Conservation (phyloP, 495 filamentous ascomycete genomes). For the Penicillium canariense region DNA sequence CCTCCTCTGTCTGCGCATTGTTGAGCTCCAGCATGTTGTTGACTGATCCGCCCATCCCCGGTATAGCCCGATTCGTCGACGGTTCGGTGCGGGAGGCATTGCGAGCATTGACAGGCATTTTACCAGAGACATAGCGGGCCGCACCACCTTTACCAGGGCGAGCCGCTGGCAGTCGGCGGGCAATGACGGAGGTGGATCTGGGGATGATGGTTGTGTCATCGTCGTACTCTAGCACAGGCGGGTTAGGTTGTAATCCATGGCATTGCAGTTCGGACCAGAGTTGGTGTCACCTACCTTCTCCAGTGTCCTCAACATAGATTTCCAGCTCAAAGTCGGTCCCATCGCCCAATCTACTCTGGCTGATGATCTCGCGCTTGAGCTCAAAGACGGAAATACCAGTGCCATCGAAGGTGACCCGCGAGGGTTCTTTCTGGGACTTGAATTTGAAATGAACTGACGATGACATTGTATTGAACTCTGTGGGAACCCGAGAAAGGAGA, state of each 20-base stretch:
- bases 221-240: slow-evolving; percentile 70
- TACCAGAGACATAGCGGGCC: slow-evolving; percentile 93
- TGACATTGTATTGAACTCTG: slow-evolving; percentile 70
- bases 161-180: slow-evolving; percentile 77
- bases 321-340: slow-evolving; percentile 95
- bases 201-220: slow-evolving; percentile 96
- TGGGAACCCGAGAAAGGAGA: slow-evolving; percentile 26
- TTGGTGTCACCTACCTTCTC: slow-evolving; percentile 65
- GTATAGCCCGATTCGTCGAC: slow-evolving; percentile 46
- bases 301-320: slow-evolving; percentile 86
- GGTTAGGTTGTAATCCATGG: slow-evolving; percentile 9
- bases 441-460: slow-evolving; percentile 99
- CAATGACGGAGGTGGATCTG: slow-evolving; percentile 89
- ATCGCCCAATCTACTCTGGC: slow-evolving; percentile 88
- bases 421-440: slow-evolving; percentile 97
- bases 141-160: slow-evolving; percentile 81
- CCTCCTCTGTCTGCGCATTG: slow-evolving; percentile 79
- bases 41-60: slow-evolving; percentile 40
- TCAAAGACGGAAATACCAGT: slow-evolving; percentile 98
- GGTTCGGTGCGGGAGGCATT: slow-evolving; percentile 73
- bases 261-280: neutral
- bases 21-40: slow-evolving; percentile 60
- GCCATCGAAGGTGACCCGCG: slow-evolving; percentile 93
- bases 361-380: slow-evolving; percentile 96
- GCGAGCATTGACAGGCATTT: slow-evolving; percentile 89